Conservation (phyloP, 495 filamentous ascomycete genomes). For the Tuber melanosporum region DNA sequence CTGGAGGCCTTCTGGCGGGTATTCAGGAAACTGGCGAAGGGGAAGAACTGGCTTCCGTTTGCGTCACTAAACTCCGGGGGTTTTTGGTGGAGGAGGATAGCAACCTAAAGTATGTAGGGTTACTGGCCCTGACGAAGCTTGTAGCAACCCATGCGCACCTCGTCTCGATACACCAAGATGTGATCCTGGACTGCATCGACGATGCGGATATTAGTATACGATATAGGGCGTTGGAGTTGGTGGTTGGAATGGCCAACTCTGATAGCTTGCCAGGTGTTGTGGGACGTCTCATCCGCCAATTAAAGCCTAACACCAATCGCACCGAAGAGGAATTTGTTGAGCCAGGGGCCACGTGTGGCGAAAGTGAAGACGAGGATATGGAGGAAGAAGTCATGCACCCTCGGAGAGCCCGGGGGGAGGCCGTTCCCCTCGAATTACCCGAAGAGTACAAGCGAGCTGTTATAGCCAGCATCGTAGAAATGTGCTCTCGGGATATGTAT, state of each 20-base stretch:
- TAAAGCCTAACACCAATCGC: conserved; percentile 51
- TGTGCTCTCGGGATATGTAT: conserved; percentile 90
- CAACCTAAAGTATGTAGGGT: conserved; percentile 93
- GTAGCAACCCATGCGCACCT: conserved; percentile 80
- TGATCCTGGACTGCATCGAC: conserved; percentile 91
- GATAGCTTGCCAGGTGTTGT: conserved; percentile 80
- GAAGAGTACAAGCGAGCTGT: conserved; percentile 76
- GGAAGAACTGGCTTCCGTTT: conserved; percentile 89
- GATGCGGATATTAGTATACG: conserved; percentile 95
- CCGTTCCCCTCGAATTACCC: conserved; percentile 50
- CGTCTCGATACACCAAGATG: conserved; percentile 84
- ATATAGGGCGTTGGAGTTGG: conserved; percentile 82
- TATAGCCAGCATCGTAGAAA: conserved; percentile 70
- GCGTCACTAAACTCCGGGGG: conserved; percentile 82
- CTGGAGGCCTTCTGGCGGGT: conserved; percentile 82
- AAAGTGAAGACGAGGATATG: conserved; percentile 40
- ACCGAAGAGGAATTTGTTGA: conserved; percentile 55
- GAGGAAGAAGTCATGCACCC: conserved; percentile 37
- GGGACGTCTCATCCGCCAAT: conserved; percentile 75
- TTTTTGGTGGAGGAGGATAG: conserved; percentile 92
- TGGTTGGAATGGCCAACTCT: conserved; percentile 79
- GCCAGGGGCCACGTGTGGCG: conserved; percentile 32
- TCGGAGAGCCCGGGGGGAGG: conserved; percentile 14
- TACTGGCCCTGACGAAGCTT: conserved; percentile 90
- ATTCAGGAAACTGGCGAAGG: conserved; percentile 67